Percentiles rank a stretch among this genome's conserved stretches.
These are phyloP conservation scores for Nemania serpens DNA, from an alignment of 2,329 filamentous ascomycete genomes.

Conservation along the genomic window DNA sequence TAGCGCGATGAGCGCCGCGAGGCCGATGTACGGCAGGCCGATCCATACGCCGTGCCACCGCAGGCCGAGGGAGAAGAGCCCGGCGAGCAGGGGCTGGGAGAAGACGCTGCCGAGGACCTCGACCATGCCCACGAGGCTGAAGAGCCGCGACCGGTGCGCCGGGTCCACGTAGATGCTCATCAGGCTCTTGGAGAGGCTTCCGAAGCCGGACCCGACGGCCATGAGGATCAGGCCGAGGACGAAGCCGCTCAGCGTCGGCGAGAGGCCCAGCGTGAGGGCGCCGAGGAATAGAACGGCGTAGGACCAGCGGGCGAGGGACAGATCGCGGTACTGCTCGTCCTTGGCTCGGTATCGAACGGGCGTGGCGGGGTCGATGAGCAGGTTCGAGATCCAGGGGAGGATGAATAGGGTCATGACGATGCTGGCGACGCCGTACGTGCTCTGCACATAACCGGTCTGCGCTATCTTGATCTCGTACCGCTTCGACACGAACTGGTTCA, in stretches of 20 bases:
- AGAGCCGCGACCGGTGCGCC: conserved; percentile 40
- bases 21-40: conserved; percentile 39
- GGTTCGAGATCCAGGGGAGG: conserved; percentile 35
- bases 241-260: conserved; percentile 36
- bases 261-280: conserved; percentile 33
- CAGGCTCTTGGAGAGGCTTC: conserved; percentile 37
- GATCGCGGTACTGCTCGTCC: conserved; percentile 38
- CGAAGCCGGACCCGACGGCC: conserved; percentile 38
- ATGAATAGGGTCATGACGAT: conserved; percentile 37
- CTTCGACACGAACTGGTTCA: conserved; percentile 42
- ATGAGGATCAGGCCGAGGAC: conserved; percentile 38
- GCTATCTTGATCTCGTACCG: conserved; percentile 38
- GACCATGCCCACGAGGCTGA: conserved; percentile 40
- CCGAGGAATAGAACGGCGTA: conserved; percentile 34
- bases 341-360: conserved; percentile 27
- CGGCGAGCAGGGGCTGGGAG: conserved; percentile 38
- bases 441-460: conserved; percentile 42
- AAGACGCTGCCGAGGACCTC: conserved; percentile 40
- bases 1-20: conserved; percentile 31
- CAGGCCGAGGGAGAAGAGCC: conserved; percentile 40
- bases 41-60: conserved; percentile 37
- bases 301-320: conserved; percentile 37
- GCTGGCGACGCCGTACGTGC: conserved; percentile 36
- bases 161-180: conserved; percentile 41
- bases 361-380: conserved; percentile 30